phyloP scores from a whole-genome alignment of 2,329 filamentous ascomycete species.

The Xylariaceae sp. region DNA sequence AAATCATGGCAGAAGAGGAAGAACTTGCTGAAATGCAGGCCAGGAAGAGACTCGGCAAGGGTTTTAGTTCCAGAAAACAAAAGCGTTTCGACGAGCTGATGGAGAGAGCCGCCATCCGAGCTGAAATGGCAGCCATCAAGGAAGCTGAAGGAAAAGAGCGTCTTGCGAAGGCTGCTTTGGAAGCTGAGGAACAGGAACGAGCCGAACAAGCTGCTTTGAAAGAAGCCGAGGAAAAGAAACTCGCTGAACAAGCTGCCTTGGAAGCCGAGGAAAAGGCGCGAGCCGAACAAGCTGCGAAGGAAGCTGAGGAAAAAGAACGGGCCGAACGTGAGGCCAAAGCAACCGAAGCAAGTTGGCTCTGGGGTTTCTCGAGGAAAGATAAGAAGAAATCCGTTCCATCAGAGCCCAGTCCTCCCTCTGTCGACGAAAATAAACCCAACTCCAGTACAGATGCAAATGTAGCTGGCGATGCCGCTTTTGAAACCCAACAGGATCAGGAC shows the following conservation, averaged over 20 bases:
- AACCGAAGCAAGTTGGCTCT: not conserved
- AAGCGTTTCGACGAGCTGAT: conserved; percentile 33
- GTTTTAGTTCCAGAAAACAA: conserved; percentile 28
- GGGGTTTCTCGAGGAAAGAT: not conserved
- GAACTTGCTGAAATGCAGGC: conserved; percentile 30
- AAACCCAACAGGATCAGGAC: conserved; percentile 21
- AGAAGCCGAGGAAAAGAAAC: not conserved
- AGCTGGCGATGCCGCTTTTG: not conserved
- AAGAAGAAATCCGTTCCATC: not conserved
- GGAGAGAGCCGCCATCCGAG: conserved; percentile 30
- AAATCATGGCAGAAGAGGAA: conserved; percentile 36
- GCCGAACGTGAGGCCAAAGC: not conserved
- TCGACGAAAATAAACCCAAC: conserved; percentile 16
- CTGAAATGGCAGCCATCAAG: conserved; percentile 34
- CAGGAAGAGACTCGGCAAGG: conserved; percentile 25
- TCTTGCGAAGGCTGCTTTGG: conserved; percentile 12
- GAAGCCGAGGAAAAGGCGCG: not conserved
- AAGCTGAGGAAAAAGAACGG: not conserved
- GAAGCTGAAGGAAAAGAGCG: conserved; percentile 20
- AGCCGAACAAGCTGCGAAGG: not conserved
- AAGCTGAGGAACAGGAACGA: conserved; percentile 32
- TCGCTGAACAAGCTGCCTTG: not conserved
- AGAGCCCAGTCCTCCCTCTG: conserved; percentile 22
- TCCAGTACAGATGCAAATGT: conserved; percentile 8
- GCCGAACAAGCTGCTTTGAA: not conserved